phyloP scores from a whole-genome alignment of 139 green algal species.

The Nannochloris sp. region DNA sequence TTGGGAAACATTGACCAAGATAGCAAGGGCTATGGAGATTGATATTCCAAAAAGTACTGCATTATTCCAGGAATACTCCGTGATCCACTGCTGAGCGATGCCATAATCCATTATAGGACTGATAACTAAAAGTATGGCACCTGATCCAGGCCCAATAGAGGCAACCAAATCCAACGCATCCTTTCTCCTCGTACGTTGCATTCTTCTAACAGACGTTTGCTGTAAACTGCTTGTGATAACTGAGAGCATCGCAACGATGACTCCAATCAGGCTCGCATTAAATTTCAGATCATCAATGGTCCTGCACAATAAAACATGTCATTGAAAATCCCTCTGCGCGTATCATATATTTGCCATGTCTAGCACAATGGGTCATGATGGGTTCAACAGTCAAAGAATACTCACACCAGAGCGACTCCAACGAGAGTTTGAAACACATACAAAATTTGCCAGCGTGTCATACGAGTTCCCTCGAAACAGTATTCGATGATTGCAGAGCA shows the following conservation, averaged over 20 bases:
- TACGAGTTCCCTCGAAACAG: background rate
- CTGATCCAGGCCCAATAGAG: constrained; percentile 35
- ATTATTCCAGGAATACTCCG: constrained; percentile 39
- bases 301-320: background rate
- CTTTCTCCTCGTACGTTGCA: background rate
- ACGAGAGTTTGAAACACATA: background rate
- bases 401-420: background rate
- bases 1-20: constrained; percentile 83
- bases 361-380: background rate
- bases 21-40: constrained; percentile 57
- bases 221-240: constrained; percentile 83
- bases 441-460: background rate
- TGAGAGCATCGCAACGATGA: constrained; percentile 63
- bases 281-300: constrained; percentile 58
- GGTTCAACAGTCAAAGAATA: background rate
- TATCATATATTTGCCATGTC: background rate
- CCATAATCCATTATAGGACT: constrained; percentile 62
- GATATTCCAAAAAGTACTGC: constrained; percentile 36
- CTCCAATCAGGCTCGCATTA: constrained; percentile 42
- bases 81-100: constrained; percentile 46
- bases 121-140: constrained; percentile 45
- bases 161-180: constrained; percentile 2
- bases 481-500: constrained; percentile 4
- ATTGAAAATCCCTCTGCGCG: background rate
- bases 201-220: constrained; percentile 81